Conservation (phyloP, 2,329 filamentous ascomycete species). For the Fusarium goolgardi region DNA sequence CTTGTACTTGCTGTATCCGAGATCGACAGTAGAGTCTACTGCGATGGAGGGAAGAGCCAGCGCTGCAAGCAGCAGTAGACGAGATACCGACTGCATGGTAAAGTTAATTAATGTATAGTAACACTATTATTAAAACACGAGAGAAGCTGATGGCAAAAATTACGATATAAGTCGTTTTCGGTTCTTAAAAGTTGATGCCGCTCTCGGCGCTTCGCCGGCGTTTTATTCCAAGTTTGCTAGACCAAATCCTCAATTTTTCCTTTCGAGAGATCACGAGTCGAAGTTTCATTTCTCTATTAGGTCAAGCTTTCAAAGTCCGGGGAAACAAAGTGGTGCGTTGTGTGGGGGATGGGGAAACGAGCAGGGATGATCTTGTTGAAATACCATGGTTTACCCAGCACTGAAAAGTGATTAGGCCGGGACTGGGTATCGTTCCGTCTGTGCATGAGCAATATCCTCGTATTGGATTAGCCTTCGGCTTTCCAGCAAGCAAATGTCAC, state of each 20-base stretch:
- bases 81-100: conserved; percentile 7
- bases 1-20: conserved; percentile 74
- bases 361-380: conserved; percentile 1
- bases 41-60: conserved; percentile 24
- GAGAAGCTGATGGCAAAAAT: background rate
- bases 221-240: background rate
- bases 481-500: background rate
- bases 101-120: background rate
- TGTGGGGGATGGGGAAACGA: conserved; percentile 10
- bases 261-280: background rate
- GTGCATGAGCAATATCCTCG: background rate
- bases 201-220: conserved; percentile 4
- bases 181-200: conserved; percentile 1
- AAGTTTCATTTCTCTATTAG: conserved; percentile 2
- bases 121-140: background rate
- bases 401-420: background rate
- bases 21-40: conserved; percentile 59
- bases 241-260: background rate
- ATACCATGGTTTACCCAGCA: background rate
- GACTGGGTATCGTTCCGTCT: background rate
- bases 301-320: conserved; percentile 7
- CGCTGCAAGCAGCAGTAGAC: conserved; percentile 4
- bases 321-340: conserved; percentile 5
- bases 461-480: background rate
- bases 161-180: background rate